Evolutionary conservation across 768 basidiomycete genomes (phyloP), one percentile per base, ranked within the genome.

Genomic region (Podaxis rugospora): DNA sequence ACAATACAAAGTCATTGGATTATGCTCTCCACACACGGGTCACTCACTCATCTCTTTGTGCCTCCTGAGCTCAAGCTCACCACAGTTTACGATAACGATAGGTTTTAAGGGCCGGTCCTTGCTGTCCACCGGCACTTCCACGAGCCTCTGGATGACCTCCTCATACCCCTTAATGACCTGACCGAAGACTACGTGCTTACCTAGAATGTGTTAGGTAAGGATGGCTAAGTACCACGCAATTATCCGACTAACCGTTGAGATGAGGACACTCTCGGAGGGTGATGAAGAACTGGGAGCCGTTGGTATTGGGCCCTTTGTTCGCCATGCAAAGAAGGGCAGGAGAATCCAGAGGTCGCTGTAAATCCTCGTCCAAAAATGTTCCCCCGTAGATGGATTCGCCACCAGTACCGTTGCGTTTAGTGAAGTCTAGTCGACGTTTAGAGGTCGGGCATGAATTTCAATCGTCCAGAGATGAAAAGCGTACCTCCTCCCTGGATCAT

Each of bases 271-370:
- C 80, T n/a, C 82, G 79, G 10, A 95, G 79, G 21, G 93, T 93
- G 63, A 95, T 78, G 69, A 95, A 95, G 69, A 89, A 95, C 64
- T 95, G 93, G 0, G 88, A 90, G 39, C 88, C 86, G 65, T 95
- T 95, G 37, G 93, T 95, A 72, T 90, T 78, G 0, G 89, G 86
- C 2, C 90, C 90, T 64, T 83, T 83, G 71, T 96, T 96, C 9
- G 93, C 93, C 94, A 95, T 96, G 67, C 91, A 92, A 10, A 96
- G 76, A 27, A 95, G 74, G 74, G 87, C 92, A 68, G 85, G 82
- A 0, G 83, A 71, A 64, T 93, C 89, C 21, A 92, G 72, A 0
- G 83, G 77, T 35, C 77, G 79, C 44, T 77, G 75, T 35, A 93
- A 75, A 68, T 92, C 84, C 72, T 95, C 93, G 68, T 95, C 93